Evolutionary conservation across 257 asterid species (phyloP), one percentile per base, ranked within the genome.

Genomic region (Penstemon davidsonii): DNA sequence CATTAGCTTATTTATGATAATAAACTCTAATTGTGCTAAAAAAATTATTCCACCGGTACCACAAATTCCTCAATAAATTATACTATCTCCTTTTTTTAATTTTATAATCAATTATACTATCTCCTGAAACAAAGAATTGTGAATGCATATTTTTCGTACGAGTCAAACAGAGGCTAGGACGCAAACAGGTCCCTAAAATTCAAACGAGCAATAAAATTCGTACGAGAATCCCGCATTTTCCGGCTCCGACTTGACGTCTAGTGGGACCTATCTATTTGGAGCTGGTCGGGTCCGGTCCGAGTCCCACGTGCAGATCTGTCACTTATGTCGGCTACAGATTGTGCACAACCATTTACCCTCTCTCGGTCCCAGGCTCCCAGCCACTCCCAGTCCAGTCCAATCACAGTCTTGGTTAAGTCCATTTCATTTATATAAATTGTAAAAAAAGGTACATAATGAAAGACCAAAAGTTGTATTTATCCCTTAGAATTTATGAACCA

Each of bases 171-270:
- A 25, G 33, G 33, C 3, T 25, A 2, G 2, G 33, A 25, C 33
- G 42, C 57, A 45, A 33, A 61, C 54, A 12, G 57, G 46, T 47
- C 46, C 13, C 49, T n/a, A 25, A 49, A 50, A 36, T 50, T 64
- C 49, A 64, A 50, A 51, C 18, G 47, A 25, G 15, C 42, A 60
- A 15, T 12, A 4, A 10, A 57, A 42, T 25, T 9, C 47, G 87
- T 83, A 80, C 86, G 82, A 83, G 86, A 76, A 68, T 80, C 76
- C 80, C 76, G 84, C 80, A 73, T 69, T 70, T 67, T 41, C 6
- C 79, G 77, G 86, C 83, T 69, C 73, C 10, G 87, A 86, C 78
- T 78, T 72, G 91, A 83, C 84, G 73, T 70, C 74, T n/a, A 73
- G 69, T 42, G 66, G 73, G 62, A 40, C 77, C 74, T 5, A 41